phyloP scores from a whole-genome alignment of 352 stramenopile species.

The Globisporangium alternatum region DNA sequence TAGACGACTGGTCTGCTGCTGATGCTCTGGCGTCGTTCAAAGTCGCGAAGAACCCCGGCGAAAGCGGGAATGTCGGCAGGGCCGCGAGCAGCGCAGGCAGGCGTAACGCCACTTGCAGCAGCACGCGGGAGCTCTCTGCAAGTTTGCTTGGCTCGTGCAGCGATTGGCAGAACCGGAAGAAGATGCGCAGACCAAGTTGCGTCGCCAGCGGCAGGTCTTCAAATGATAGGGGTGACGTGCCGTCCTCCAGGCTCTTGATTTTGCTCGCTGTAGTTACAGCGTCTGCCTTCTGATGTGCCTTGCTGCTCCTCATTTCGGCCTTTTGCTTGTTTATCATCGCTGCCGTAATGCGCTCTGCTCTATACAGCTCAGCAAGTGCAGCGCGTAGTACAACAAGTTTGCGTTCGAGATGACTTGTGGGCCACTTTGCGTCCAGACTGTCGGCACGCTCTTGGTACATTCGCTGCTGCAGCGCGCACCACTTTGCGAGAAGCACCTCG shows the following conservation, averaged over 20 bases:
- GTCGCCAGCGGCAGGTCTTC: slow-evolving; percentile 37
- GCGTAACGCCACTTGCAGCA: slow-evolving; percentile 46
- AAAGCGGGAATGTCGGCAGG: slow-evolving; percentile 55
- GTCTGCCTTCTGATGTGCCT: neutral
- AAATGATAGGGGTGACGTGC: slow-evolving; percentile 23
- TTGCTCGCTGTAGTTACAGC: neutral
- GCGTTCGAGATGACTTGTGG: slow-evolving; percentile 27
- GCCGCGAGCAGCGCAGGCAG: slow-evolving; percentile 54
- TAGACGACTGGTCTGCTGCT: neutral
- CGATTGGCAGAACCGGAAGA: slow-evolving; percentile 64
- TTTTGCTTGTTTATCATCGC: neutral
- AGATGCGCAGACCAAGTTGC: slow-evolving; percentile 65
- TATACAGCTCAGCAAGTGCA: slow-evolving; percentile 29
- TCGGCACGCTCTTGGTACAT: slow-evolving; percentile 19
- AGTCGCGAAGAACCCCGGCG: slow-evolving; percentile 34
- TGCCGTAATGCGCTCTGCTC: neutral
- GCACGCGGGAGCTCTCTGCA: slow-evolving; percentile 26
- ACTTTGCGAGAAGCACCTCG: neutral
- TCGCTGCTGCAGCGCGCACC: neutral
- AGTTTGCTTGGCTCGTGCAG: slow-evolving; percentile 32
- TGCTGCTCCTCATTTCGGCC: neutral
- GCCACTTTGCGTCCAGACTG: slow-evolving; percentile 27
- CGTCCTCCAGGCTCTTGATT: slow-evolving; percentile 7
- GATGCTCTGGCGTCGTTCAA: neutral
- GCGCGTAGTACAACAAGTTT: slow-evolving; percentile 40